A percentile compares a stretch with the other conserved stretches of the same genome.
Evolutionary conservation across 192 early-diverging fungal species (phyloP).

Genomic region (Coemansia asiatica): DNA sequence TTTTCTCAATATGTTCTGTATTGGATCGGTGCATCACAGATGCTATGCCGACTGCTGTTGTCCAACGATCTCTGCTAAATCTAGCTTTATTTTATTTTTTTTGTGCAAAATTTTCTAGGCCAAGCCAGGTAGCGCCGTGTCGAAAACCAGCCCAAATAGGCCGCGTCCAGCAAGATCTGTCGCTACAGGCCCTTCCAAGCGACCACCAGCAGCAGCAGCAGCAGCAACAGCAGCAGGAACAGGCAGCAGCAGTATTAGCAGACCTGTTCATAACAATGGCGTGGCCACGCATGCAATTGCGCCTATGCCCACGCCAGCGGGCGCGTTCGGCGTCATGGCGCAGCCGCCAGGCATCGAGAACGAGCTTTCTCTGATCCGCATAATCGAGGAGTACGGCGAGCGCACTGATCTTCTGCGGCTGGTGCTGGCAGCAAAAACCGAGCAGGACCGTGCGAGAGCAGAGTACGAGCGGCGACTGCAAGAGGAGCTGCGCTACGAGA

Average conservation of each 20-base stretch:
- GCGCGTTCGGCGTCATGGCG: conserved; percentile 15
- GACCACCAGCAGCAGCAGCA: neutral
- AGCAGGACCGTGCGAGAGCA: conserved; percentile 46
- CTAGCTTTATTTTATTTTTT: too few species aligned
- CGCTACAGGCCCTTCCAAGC: neutral
- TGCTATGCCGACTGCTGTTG: too few species aligned
- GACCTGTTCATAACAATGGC: neutral
- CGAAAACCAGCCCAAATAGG: neutral
- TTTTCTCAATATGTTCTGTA: too few species aligned
- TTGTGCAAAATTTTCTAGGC: neutral
- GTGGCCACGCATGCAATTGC: neutral
- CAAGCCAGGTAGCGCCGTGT: neutral
- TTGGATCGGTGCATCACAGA: too few species aligned
- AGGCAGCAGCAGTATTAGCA: neutral
- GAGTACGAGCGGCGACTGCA: conserved; percentile 49
- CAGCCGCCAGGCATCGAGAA: conserved; percentile 22
- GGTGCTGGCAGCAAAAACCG: conserved; percentile 48
- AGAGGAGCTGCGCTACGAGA: conserved; percentile 52
- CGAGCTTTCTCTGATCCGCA: conserved; percentile 29
- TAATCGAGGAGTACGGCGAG: conserved; percentile 49
- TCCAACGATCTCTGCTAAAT: too few species aligned
- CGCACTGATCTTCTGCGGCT: conserved; percentile 41
- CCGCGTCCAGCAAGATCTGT: neutral
- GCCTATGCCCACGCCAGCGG: neutral
- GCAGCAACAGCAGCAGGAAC: neutral